These are phyloP conservation scores for Luzula sylvatica DNA, from an alignment of 176 grass and related monocot genomes.

Conservation along the genomic window DNA sequence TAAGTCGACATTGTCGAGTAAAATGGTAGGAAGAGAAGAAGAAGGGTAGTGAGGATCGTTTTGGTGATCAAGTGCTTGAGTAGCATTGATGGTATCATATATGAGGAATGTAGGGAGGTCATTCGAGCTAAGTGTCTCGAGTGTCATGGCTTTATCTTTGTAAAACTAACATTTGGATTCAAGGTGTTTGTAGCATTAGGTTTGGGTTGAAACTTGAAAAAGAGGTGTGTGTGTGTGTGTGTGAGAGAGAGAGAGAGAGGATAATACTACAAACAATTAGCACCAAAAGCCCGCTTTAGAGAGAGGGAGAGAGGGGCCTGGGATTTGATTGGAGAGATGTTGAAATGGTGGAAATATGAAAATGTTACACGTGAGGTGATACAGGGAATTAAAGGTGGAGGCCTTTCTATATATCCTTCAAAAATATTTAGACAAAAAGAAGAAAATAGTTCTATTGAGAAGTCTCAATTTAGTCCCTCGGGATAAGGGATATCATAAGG, in stretches of 20 bases:
- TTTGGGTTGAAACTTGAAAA: too few relatives aligned
- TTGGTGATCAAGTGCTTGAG: conserved; percentile 11
- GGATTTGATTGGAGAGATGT: conserved; percentile 24
- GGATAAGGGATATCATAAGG: too few relatives aligned
- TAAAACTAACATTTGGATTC: conserved; percentile 16
- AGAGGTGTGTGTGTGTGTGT: too few relatives aligned
- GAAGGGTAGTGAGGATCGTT: not conserved
- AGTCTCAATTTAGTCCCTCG: too few relatives aligned
- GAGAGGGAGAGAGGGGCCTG: not conserved
- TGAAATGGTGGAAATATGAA: conserved; percentile 7
- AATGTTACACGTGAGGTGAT: conserved; percentile 31
- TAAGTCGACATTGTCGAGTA: conserved; percentile 37
- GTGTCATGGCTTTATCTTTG: conserved; percentile 40
- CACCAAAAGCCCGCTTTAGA: conserved; percentile 28
- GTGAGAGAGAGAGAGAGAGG: not conserved
- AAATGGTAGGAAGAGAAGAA: conserved; percentile 17
- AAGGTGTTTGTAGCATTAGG: conserved; percentile 20
- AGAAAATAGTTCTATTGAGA: conserved; percentile 1
- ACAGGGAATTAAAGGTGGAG: conserved; percentile 24
- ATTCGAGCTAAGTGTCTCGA: conserved; percentile 39
- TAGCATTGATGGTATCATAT: conserved; percentile 64
- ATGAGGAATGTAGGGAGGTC: conserved; percentile 31
- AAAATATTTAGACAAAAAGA: conserved; percentile 9
- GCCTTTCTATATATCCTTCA: conserved; percentile 20
- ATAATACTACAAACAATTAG: conserved; percentile 30